Percentiles rank a stretch among this genome's conserved stretches.
phyloP scores from a whole-genome alignment of 2,329 filamentous ascomycete species.

The Calonectria pseudoreteaudii region DNA sequence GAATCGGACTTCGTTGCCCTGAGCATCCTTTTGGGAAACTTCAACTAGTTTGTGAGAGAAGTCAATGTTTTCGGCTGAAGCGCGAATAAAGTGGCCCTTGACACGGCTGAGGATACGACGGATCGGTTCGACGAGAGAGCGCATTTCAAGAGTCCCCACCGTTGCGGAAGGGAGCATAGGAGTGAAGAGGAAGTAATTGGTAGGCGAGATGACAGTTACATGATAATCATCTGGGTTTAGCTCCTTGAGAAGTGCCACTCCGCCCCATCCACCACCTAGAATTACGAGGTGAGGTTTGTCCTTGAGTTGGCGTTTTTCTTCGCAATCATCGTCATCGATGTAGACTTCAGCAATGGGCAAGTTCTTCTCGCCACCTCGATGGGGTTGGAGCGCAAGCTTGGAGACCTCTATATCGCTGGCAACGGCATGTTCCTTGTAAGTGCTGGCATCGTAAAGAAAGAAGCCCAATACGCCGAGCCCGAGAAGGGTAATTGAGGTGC shows the following conservation, averaged over 20 bases:
- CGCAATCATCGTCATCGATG: conserved; percentile 88
- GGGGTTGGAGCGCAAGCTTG: conserved; percentile 82
- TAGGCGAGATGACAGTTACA: conserved; percentile 92
- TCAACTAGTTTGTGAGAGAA: conserved; percentile 94
- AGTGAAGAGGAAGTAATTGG: conserved; percentile 98
- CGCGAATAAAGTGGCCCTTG: conserved; percentile 90
- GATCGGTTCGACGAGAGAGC: conserved; percentile 93
- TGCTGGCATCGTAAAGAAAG: conserved; percentile 93
- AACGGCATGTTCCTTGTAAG: conserved; percentile 80
- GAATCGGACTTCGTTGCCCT: conserved; percentile 82
- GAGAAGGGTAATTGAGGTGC: conserved; percentile 79
- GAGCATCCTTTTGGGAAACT: conserved; percentile 77
- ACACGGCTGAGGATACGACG: conserved; percentile 83
- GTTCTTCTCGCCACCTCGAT: conserved; percentile 91
- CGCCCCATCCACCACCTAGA: conserved; percentile 94
- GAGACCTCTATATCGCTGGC: conserved; percentile 85
- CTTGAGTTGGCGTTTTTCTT: conserved; percentile 76
- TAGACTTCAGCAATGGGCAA: conserved; percentile 89
- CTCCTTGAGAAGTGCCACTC: conserved; percentile 90
- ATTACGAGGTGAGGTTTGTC: conserved; percentile 94
- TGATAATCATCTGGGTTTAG: conserved; percentile 93
- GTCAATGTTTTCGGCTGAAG: conserved; percentile 87
- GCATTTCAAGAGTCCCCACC: conserved; percentile 91
- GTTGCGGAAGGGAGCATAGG: conserved; percentile 98
- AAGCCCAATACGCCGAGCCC: conserved; percentile 81